These are phyloP conservation scores for Anastatica hierochuntica DNA, from an alignment of 345 rosid genomes.

Conservation along the genomic window DNA sequence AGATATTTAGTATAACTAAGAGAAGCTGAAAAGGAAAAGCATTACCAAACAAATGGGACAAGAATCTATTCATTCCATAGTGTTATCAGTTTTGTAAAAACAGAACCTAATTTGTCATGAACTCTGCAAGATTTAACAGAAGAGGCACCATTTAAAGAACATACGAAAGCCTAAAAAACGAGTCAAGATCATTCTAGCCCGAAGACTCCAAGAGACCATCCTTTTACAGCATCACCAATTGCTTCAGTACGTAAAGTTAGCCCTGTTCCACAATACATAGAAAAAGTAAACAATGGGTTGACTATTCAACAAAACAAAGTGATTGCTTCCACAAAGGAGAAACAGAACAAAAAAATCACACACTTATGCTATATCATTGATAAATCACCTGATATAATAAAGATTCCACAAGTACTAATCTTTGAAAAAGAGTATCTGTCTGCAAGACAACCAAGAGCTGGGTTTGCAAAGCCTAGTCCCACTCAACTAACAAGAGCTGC, in stretches of 20 bases:
- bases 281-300: background rate
- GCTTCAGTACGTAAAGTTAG: slow-evolving; percentile 74
- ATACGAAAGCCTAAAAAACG: slow-evolving; percentile 29
- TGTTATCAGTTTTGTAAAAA: background rate
- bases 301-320: background rate
- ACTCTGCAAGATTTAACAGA: background rate
- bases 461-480: no score
- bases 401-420: slow-evolving; percentile 66
- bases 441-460: slow-evolving; percentile 76
- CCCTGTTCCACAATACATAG: slow-evolving; percentile 33
- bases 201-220: slow-evolving; percentile 77
- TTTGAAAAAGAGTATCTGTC: slow-evolving; percentile 61
- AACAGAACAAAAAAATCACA: background rate
- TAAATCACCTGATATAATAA: slow-evolving; percentile 62
- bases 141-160: slow-evolving; percentile 10
- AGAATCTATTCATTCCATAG: background rate
- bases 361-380: background rate
- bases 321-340: background rate
- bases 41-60: background rate
- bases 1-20: background rate
- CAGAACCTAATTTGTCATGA: background rate
- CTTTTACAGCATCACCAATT: slow-evolving; percentile 63
- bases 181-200: slow-evolving; percentile 91
- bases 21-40: background rate
- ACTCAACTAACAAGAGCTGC: no score